A percentile compares a stretch with the other conserved stretches of the same genome.
Conservation (phyloP, 306 rosid genomes). For the Corylus americana region DNA sequence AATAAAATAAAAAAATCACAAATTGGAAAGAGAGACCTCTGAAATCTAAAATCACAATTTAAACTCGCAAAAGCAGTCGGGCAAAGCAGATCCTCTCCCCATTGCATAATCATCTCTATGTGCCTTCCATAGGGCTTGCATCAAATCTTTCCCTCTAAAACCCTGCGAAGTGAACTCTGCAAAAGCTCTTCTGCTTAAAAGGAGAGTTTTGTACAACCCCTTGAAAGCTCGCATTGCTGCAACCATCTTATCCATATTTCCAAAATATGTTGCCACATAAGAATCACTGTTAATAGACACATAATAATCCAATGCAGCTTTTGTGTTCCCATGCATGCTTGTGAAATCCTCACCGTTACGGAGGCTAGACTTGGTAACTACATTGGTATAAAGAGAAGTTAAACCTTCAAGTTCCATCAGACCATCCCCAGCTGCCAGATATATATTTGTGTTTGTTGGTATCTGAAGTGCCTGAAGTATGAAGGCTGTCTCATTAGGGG, state of each 20-base stretch:
- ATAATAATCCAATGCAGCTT: constrained; percentile 91
- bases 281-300: constrained; percentile 90
- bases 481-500: constrained; percentile 81
- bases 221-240: constrained; percentile 85
- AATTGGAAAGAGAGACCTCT: not conserved
- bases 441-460: constrained; percentile 68
- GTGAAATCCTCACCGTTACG: constrained; percentile 75
- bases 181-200: constrained; percentile 77
- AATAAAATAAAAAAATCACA: not conserved
- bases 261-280: constrained; percentile 79
- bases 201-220: constrained; percentile 67
- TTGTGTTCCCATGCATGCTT: constrained; percentile 93
- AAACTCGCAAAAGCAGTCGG: constrained; percentile 83
- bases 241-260: constrained; percentile 99
- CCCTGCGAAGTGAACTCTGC: constrained; percentile 67
- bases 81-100: constrained; percentile 83
- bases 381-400: constrained; percentile 54
- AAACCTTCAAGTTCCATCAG: constrained; percentile 84
- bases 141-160: constrained; percentile 54
- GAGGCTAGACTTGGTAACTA: constrained; percentile 76
- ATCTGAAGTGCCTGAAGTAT: constrained; percentile 74
- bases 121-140: constrained; percentile 63
- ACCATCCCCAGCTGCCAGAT: constrained; percentile 94
- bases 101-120: constrained; percentile 70
- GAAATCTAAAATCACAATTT: constrained; percentile 51